Evolutionary conservation across 345 rosid genomes (phyloP).

Genomic region (Salix purpurea): DNA sequence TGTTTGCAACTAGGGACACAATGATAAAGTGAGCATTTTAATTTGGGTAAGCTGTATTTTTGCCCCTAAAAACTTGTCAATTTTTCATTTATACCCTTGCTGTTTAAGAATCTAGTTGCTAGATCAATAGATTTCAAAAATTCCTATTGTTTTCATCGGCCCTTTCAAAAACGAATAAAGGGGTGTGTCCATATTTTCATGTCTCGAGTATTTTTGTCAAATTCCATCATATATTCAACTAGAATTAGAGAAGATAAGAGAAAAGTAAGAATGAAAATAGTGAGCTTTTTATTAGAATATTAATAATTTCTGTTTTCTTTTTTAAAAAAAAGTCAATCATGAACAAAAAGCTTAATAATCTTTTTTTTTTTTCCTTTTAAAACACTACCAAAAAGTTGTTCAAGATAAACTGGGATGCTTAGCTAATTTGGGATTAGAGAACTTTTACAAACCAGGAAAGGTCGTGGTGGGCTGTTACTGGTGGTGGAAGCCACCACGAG

Average conservation of each 20-base stretch:
- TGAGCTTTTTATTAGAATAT: not conserved
- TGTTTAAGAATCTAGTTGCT: not conserved
- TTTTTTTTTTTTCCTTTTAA: not conserved
- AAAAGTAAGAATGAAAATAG: not conserved
- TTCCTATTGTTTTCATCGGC: not conserved
- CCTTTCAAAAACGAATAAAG: not conserved
- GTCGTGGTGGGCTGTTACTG: too few relatives aligned
- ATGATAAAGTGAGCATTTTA: not conserved
- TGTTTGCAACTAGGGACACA: not conserved
- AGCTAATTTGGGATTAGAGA: too few relatives aligned
- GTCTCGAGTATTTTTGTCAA: not conserved
- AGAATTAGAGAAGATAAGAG: not conserved
- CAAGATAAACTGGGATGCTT: too few relatives aligned
- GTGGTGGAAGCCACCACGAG: too few relatives aligned
- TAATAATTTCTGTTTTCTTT: not conserved
- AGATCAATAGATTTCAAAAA: too few relatives aligned
- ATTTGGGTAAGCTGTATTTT: not conserved
- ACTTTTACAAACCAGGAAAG: too few relatives aligned
- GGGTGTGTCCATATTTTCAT: not conserved
- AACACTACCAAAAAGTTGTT: too few relatives aligned
- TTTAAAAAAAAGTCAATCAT: not conserved
- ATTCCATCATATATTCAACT: not conserved
- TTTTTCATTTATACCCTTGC: not conserved
- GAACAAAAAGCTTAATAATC: not conserved
- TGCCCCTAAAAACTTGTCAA: not conserved